These are phyloP conservation scores for Calocybe gangraenosa DNA, from an alignment of 768 basidiomycete genomes.

Conservation along the genomic window DNA sequence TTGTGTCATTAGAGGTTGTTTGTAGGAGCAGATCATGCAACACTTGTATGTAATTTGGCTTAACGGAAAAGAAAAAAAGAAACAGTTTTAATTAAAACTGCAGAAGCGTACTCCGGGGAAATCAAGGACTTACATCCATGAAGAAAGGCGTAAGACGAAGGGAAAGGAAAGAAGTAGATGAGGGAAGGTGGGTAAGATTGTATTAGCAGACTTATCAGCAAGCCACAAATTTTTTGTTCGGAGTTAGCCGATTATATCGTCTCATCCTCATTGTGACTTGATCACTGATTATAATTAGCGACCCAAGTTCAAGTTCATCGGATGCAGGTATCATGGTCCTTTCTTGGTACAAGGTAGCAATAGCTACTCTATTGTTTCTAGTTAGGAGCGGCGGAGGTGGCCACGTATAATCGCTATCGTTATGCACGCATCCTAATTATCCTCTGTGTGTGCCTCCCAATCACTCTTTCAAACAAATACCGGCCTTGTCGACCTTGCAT, in stretches of 20 bases:
- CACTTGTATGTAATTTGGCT: conserved; percentile 74
- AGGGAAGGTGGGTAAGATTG: not conserved
- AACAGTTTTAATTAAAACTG: conserved; percentile 10
- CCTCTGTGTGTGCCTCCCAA: not conserved
- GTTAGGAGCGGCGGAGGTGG: too few species aligned
- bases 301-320: too few species aligned
- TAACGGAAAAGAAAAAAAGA: conserved; percentile 20
- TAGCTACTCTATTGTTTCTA: too few species aligned
- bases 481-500: not conserved
- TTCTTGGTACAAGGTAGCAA: too few species aligned
- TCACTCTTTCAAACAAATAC: not conserved
- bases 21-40: conserved; percentile 84
- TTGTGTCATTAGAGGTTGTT: conserved; percentile 85
- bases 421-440: conserved; percentile 14
- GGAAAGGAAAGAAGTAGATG: conserved; percentile 22
- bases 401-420: too few species aligned
- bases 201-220: conserved; percentile 15
- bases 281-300: too few species aligned
- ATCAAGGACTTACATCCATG: conserved; percentile 49
- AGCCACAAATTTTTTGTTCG: conserved; percentile 51
- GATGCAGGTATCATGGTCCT: too few species aligned
- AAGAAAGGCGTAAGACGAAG: conserved; percentile 18
- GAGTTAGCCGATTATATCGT: conserved; percentile 41
- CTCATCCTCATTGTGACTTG: too few species aligned
- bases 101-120: not conserved